Conservation (phyloP, 352 stramenopile genomes). For the Albugo laibachii region DNA sequence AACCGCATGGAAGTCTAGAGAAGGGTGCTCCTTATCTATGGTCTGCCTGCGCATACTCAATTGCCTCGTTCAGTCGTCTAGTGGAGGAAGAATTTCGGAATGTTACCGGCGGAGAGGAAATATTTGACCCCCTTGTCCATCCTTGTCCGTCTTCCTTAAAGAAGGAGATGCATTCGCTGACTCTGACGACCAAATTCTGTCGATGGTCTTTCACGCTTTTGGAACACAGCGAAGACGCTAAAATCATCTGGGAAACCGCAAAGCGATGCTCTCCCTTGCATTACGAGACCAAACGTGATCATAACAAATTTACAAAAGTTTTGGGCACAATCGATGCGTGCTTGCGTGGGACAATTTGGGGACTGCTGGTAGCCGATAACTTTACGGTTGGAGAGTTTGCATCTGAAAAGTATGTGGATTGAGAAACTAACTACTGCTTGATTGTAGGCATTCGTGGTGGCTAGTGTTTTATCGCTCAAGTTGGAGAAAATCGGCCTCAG, state of each 20-base stretch:
- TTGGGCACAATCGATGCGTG: constrained; percentile 68
- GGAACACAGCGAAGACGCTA: constrained; percentile 65
- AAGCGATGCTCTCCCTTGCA: constrained; percentile 75
- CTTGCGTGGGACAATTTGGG: constrained; percentile 58
- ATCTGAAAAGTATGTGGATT: background rate
- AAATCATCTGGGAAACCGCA: constrained; percentile 75
- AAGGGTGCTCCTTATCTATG: constrained; percentile 72
- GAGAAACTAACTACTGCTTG: constrained; percentile 1
- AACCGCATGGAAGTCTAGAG: constrained; percentile 68
- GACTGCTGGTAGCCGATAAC: constrained; percentile 64
- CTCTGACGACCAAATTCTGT: constrained; percentile 65
- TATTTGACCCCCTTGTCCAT: constrained; percentile 37
- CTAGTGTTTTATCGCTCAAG: constrained; percentile 52
- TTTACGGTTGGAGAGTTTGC: constrained; percentile 33
- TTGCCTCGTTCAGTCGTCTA: constrained; percentile 55
- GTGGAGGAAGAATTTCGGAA: constrained; percentile 32
- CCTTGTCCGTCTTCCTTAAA: constrained; percentile 40
- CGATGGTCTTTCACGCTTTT: constrained; percentile 75
- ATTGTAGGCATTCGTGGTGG: constrained; percentile 58
- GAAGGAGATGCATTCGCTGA: constrained; percentile 63
- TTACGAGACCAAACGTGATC: constrained; percentile 68
- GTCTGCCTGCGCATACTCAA: constrained; percentile 61
- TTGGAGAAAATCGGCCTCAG: constrained; percentile 44
- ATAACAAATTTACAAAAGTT: constrained; percentile 77
- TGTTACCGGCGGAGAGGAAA: constrained; percentile 1